A percentile compares a stretch with the other conserved stretches of the same genome.
Evolutionary conservation across 2,329 filamentous ascomycete species (phyloP).

Genomic region (Phialophora expanda): DNA sequence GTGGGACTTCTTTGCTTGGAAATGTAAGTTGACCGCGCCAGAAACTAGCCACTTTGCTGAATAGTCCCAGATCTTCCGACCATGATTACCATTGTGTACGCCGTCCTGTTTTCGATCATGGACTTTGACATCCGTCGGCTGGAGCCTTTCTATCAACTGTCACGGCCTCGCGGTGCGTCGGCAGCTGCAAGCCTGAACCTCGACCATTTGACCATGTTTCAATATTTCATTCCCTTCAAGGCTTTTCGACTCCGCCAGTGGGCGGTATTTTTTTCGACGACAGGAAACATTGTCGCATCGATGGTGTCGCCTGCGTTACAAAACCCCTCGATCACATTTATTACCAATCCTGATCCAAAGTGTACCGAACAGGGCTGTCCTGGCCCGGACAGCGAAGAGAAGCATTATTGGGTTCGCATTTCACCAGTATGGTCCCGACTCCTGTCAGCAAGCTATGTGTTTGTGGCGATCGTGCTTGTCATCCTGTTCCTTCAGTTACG

Average conservation of each 20-base stretch:
- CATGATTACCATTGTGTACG: slow-evolving; percentile 55
- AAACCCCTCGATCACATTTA: slow-evolving; percentile 52
- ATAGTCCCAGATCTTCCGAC: slow-evolving; percentile 47
- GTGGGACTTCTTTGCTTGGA: slow-evolving; percentile 46
- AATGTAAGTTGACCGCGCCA: slow-evolving; percentile 38
- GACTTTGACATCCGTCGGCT: slow-evolving; percentile 59
- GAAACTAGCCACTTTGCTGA: slow-evolving; percentile 7
- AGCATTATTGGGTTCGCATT: slow-evolving; percentile 49
- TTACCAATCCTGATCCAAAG: slow-evolving; percentile 43
- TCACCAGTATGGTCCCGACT: slow-evolving; percentile 53
- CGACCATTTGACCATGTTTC: slow-evolving; percentile 56
- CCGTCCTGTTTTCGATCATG: slow-evolving; percentile 57
- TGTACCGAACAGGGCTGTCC: slow-evolving; percentile 36
- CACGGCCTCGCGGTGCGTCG: slow-evolving; percentile 43
- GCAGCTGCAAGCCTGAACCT: slow-evolving; percentile 52
- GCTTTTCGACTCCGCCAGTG: slow-evolving; percentile 54
- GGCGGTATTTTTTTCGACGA: slow-evolving; percentile 54
- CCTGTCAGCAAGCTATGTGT: slow-evolving; percentile 48
- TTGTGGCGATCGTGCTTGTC: slow-evolving; percentile 50
- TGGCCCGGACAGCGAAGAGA: slow-evolving; percentile 21
- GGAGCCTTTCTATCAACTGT: slow-evolving; percentile 56
- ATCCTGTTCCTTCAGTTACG: slow-evolving; percentile 54
- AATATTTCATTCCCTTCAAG: slow-evolving; percentile 54
- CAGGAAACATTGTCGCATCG: slow-evolving; percentile 53
- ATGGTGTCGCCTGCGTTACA: slow-evolving; percentile 55